Base-by-base conservation (phyloP, 2,329 filamentous ascomycete genomes). In the Emergomyces pasteurianus region DNA sequence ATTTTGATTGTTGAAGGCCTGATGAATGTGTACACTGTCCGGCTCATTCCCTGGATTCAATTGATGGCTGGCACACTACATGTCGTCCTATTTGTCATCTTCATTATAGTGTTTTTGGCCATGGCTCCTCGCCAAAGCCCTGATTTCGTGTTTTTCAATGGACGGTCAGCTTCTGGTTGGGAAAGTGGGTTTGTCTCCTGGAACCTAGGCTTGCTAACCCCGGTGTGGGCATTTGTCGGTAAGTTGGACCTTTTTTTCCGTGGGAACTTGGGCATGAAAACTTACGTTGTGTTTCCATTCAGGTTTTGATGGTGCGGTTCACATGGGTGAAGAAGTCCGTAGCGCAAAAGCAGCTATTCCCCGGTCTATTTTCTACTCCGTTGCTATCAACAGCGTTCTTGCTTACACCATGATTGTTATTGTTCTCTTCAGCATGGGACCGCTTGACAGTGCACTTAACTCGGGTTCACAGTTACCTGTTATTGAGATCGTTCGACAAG, bases 291-390 rank as follows among this genome's bases (percentile, higher is more conserved):
- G n/a, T 49, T 3, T 49, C 46, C 46, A 49, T 21, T 26, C 14
- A 74, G 78, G 78, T 14, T 78, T 78, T 54, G 78, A 81, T 53
- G 74, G 77, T 10, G 74, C 75, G 18, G 70, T 81, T 0, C 78
- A 81, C 60, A 78, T 80, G 74, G 75, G 74, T 26, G 75, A 78
- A 63, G 75, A 78, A 64, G 75, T 76, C 6, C 70, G 72, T 7
- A 71, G 78, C 59, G 73, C 79, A 2, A 77, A 77, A 56, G 72
- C 75, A 18, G 75, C 77, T 0, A 74, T 80, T 1, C 79, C 78
- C 0, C 72, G 73, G 16, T 75, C 74, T 21, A 73, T 78, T 57
- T 69, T 79, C 47, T 76, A 76, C 65, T 73, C 76, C 0, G 70
- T 76, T 21, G 68, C 74, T 28, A 72, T 76, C 18, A 79, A 79